Evolutionary conservation across 805 yeast species (phyloP), one percentile per base, ranked within the genome.

Genomic region (Kluyveromyces wickerhamii): DNA sequence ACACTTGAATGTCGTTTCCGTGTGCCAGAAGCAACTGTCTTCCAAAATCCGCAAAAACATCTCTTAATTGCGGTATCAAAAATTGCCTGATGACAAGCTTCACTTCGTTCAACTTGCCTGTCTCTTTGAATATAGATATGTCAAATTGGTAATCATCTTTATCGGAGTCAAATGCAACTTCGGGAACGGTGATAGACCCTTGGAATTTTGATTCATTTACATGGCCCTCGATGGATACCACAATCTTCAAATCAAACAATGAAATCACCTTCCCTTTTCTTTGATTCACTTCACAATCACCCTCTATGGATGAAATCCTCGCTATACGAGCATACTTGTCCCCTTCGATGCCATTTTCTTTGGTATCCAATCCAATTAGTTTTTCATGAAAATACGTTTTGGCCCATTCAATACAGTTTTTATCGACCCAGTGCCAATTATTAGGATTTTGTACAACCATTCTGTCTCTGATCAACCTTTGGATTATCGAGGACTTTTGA

Each of bases 361-460:
- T 74, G 1, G 54, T 44, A 10, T 58, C 42, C 26, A 76, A 43
- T 1, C 79, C 80, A 8, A 67, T 66, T 34, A 87, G 63, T 29
- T 75, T 71, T 30, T 73, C 71, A 20, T 62, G 59, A 58, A 92
- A 84, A 59, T 89, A 89, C 26, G 71, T 68, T 41, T 75, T 75
- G 9, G 96, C 71, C 98, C 98, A 92, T 37, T 74, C 79, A 38
- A 89, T 72, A 64, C 98, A 92, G 67, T 92, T 92, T 61, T 89
- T 89, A 63, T 89, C 96, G 43, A 88, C 96, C 97, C 97, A 92
- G 69, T 92, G 98, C 98, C 98, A 89, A 65, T 89, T 89, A 62
- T 92, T 92, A 25, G 97, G 97, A 70, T 89, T 92, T 63, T 86
- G 81, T 21, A 92, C 88, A 26, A 84, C 96, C 96, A 89, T 89